Evolutionary conservation across 306 rosid species (phyloP).

Genomic region (Glycine soja): DNA sequence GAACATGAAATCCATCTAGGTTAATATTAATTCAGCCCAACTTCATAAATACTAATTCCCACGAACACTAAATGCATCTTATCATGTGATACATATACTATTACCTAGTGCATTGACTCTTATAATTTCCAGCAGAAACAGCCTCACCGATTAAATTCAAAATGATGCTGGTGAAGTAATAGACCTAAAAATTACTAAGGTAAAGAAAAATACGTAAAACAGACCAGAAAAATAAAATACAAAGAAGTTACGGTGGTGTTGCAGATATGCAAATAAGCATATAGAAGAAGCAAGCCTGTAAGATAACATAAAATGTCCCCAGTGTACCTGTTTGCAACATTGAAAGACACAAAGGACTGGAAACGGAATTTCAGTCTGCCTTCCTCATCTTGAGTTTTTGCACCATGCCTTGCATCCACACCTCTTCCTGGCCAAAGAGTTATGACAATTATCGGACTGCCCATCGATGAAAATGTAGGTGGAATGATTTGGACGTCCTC

Average conservation of each 20-base stretch:
- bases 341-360: conserved; percentile 96
- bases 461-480: conserved; percentile 94
- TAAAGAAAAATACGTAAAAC: not conserved
- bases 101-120: too few species aligned
- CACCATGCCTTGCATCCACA: conserved; percentile 89
- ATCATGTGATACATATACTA: too few species aligned
- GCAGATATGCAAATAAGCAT: not conserved
- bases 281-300: conserved; percentile 32
- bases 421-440: conserved; percentile 90
- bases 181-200: not conserved
- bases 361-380: conserved; percentile 94
- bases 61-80: too few species aligned
- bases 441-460: conserved; percentile 80
- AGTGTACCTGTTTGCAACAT: conserved; percentile 83
- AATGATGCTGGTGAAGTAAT: too few species aligned
- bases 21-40: too few species aligned
- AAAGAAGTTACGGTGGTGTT: conserved; percentile 8
- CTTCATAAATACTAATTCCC: too few species aligned
- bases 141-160: too few species aligned
- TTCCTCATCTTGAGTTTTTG: conserved; percentile 80
- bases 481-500: conserved; percentile 79
- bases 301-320: conserved; percentile 27
- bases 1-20: too few species aligned
- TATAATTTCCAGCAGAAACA: too few species aligned
- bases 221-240: not conserved